Percentiles rank a stretch among this genome's conserved stretches.
phyloP scores from a whole-genome alignment of 345 rosid species.

The Pistacia atlantica region DNA sequence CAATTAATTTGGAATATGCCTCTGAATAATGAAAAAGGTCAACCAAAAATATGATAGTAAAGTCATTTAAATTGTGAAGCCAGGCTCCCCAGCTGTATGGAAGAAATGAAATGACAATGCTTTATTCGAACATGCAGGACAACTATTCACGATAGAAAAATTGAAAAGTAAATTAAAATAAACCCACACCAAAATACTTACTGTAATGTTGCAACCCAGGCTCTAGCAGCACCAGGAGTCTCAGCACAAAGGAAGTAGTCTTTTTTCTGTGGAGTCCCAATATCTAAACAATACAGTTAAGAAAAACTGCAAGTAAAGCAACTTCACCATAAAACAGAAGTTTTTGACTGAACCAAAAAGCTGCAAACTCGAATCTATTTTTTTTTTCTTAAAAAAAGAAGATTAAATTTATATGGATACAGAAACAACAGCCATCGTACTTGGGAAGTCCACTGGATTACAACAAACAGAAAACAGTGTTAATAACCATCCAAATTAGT shows the following conservation, averaged over 20 bases:
- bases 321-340: constrained; percentile 2
- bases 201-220: constrained; percentile 97
- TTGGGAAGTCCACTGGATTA: constrained; percentile 86
- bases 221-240: constrained; percentile 96
- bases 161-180: constrained; percentile 1
- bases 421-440: constrained; percentile 93
- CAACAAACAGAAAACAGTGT: constrained; percentile 15
- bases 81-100: not conserved
- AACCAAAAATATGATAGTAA: too few relatives aligned
- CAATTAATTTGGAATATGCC: not conserved
- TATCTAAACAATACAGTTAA: constrained; percentile 64
- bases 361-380: constrained; percentile 3
- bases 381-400: not conserved
- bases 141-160: not conserved
- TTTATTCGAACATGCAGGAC: not conserved
- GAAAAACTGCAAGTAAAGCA: constrained; percentile 24
- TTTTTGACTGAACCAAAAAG: constrained; percentile 12
- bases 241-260: constrained; percentile 97
- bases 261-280: constrained; percentile 95
- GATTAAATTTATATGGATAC: constrained; percentile 62
- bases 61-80: not conserved
- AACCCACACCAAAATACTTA: constrained; percentile 43
- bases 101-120: not conserved
- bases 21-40: too few relatives aligned
- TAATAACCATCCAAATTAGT: constrained; percentile 17